Evolutionary conservation across 2,329 filamentous ascomycete species (phyloP), one percentile per base, ranked within the genome.

Genomic region (Aspergillus neotritici): DNA sequence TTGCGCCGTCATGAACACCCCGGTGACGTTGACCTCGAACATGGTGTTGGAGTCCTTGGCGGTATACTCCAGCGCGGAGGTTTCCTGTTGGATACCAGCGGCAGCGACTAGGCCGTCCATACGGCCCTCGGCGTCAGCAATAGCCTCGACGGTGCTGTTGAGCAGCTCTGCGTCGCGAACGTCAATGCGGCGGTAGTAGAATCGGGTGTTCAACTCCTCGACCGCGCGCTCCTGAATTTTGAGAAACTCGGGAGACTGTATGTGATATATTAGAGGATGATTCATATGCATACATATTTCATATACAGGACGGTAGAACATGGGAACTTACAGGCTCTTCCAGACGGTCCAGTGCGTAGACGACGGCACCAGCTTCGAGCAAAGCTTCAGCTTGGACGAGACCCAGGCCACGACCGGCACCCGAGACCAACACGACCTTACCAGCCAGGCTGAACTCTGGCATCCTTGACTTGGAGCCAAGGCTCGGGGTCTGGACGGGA

Each of bases 31-130:
- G 50, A 80, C 68, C 52, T 79, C 76, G 48, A 82, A 76, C 78
- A 83, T 82, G 44, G 68, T 73, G 53, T 81, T 80, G 42, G 76
- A 72, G 53, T 82, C 78, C 58, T 79, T 74, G 40, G 74, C 70
- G 2, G 73, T 72, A 62, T 94, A 94, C 37, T 94, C 87, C 42
- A 95, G 72, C 1, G 90, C 88, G 0, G 86, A 69, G 0, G 82
- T 88, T 68, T 94, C 87, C 66, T 94, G 85, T 68, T 94, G 87
- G 32, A 80, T 71, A 1, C 82, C 83, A 0, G 83, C 84, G 0
- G 82, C 82, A 0, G 83, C 82, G 37, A 95, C 80, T 43, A 94
- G 69, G 0, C 89, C 89, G 60, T 94, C 87, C 48, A 95, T 68
- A 12, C 84, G 79, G 5, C 84, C 84, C 51, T 88, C 79, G 46